Evolutionary conservation across 176 grass and related monocot genomes (phyloP).

Genomic region (Triticum timopheevii): DNA sequence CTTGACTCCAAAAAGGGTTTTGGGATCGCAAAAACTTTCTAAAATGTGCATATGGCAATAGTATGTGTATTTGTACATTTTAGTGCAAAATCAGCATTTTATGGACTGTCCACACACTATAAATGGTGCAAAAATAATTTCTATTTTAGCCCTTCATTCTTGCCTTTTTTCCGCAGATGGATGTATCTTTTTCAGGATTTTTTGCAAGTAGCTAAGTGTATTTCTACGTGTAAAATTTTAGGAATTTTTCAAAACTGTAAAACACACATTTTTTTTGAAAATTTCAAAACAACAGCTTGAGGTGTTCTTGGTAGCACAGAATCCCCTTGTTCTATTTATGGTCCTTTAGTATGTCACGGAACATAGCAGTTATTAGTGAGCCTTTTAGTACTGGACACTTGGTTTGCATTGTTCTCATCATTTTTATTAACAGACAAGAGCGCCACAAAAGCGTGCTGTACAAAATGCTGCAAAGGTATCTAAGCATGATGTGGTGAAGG

Average conservation of each 20-base stretch:
- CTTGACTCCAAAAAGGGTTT: not conserved
- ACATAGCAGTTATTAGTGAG: not conserved
- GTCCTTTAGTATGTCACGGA: constrained; percentile 24
- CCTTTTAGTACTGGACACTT: constrained; percentile 6
- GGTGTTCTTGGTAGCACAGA: not conserved
- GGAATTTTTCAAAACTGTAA: not conserved
- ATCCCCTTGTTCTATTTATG: not conserved
- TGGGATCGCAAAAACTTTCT: not conserved
- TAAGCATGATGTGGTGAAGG: constrained; percentile 67
- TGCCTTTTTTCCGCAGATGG: not conserved
- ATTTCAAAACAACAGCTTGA: not conserved
- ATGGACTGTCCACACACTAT: not conserved
- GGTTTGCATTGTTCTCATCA: constrained; percentile 6
- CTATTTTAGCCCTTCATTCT: not conserved
- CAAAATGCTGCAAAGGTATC: constrained; percentile 60
- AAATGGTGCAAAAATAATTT: not conserved
- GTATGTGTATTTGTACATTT: not conserved
- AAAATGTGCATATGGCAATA: not conserved
- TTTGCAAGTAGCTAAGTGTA: not conserved
- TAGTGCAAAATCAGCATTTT: not conserved
- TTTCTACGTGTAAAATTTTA: not conserved
- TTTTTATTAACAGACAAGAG: constrained; percentile 59
- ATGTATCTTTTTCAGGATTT: not conserved
- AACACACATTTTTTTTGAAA: not conserved
- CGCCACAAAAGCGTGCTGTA: constrained; percentile 55